Evolutionary conservation across 2,329 filamentous ascomycete genomes (phyloP).

Genomic region (Pestalotiopsis sp.): DNA sequence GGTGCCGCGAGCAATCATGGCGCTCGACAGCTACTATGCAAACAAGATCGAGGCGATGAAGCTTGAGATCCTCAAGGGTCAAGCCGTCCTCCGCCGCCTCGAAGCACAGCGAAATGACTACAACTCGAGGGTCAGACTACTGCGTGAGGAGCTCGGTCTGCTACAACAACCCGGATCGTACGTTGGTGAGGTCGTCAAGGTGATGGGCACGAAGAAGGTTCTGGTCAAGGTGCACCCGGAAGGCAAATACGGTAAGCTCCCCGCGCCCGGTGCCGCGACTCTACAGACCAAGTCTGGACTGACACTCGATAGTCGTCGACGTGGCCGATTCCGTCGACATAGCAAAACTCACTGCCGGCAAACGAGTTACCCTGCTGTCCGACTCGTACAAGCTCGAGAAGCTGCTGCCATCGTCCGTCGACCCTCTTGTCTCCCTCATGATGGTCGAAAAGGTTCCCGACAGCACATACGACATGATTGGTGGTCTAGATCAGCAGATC

Average conservation of each 20-base stretch:
- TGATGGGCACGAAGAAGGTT: conserved; percentile 99
- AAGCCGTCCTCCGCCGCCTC: conserved; percentile 89
- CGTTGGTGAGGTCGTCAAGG: conserved; percentile 99
- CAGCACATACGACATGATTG: conserved; percentile 99
- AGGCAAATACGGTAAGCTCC: conserved; percentile 90
- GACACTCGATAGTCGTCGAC: conserved; percentile 74
- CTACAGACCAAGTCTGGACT: conserved; percentile 21
- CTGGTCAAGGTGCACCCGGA: conserved; percentile 98
- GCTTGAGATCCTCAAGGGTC: conserved; percentile 99
- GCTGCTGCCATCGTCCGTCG: conserved; percentile 96
- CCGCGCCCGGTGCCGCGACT: not conserved
- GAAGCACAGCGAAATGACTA: conserved; percentile 99
- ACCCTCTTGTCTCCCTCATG: conserved; percentile 98
- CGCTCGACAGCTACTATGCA: conserved; percentile 98
- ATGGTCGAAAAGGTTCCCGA: conserved; percentile 99
- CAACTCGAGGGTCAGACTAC: conserved; percentile 93
- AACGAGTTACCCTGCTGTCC: conserved; percentile 93
- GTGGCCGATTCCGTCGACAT: conserved; percentile 94
- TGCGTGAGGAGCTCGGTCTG: conserved; percentile 93
- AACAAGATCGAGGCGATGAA: conserved; percentile 99
- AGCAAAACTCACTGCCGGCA: conserved; percentile 92
- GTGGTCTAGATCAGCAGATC: conserved; percentile 97
- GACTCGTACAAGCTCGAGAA: conserved; percentile 99
- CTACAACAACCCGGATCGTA: conserved; percentile 97
- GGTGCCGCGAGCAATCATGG: conserved; percentile 67